phyloP scores from a whole-genome alignment of 2,329 filamentous ascomycete genomes.

The Scedosporium apiospermum region DNA sequence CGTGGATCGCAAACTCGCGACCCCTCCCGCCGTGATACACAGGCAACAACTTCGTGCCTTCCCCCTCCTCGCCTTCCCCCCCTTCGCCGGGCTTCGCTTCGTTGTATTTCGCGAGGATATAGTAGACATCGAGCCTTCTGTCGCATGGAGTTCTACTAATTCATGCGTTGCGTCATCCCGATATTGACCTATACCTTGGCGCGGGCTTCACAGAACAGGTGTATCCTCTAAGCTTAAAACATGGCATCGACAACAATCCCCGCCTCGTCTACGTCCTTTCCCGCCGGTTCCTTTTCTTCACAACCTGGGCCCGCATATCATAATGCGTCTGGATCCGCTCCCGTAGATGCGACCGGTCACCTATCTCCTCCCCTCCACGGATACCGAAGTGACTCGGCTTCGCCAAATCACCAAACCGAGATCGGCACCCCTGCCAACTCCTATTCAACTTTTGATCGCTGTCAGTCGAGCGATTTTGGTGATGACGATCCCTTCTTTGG shows the following conservation, averaged over 20 bases:
- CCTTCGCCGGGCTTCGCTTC: too few relatives aligned
- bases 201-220: background rate
- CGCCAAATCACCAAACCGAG: constrained; percentile 6
- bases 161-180: too few relatives aligned
- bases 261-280: background rate
- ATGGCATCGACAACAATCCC: background rate
- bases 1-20: too few relatives aligned
- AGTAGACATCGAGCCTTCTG: too few relatives aligned
- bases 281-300: background rate
- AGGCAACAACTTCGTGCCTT: too few relatives aligned
- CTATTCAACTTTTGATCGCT: constrained; percentile 34
- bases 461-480: constrained; percentile 39
- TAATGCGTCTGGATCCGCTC: background rate
- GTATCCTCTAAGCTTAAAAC: background rate
- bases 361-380: background rate
- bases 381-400: constrained; percentile 3
- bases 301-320: background rate
- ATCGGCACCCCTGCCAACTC: constrained; percentile 41
- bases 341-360: background rate
- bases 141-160: too few relatives aligned
- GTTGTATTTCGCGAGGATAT: too few relatives aligned
- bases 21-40: too few relatives aligned
- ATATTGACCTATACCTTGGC: background rate
- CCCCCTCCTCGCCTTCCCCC: too few relatives aligned
- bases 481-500: constrained; percentile 40